phyloP scores from a whole-genome alignment of 2,329 filamentous ascomycete genomes.

The Bimuria novae-zelandiae region DNA sequence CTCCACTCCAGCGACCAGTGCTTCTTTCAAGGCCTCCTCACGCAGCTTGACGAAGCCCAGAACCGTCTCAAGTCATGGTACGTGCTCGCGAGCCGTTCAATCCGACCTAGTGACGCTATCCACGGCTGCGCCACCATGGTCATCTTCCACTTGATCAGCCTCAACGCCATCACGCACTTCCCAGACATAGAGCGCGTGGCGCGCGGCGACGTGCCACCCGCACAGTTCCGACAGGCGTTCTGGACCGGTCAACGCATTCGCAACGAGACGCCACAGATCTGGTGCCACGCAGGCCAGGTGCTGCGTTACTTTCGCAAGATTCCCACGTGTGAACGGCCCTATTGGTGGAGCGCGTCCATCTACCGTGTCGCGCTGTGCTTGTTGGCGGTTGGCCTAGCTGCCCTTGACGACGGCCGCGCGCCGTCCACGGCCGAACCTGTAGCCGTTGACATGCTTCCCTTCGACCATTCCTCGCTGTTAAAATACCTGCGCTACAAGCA shows the following conservation, averaged over 20 bases:
- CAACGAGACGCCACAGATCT: slow-evolving; percentile 46
- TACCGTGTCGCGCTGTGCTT: slow-evolving; percentile 61
- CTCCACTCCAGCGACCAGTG: slow-evolving; percentile 54
- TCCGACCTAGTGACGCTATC: slow-evolving; percentile 49
- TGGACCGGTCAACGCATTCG: slow-evolving; percentile 8
- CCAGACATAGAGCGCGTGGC: slow-evolving; percentile 67
- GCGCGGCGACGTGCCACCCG: slow-evolving; percentile 48
- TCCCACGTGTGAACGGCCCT: slow-evolving; percentile 60
- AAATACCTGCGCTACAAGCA: too few species aligned
- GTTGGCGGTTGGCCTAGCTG: too few species aligned
- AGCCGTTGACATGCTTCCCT: too few species aligned
- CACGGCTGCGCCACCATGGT: slow-evolving; percentile 64
- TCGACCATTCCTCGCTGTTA: too few species aligned
- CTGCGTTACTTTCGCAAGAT: slow-evolving; percentile 62
- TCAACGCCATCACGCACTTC: slow-evolving; percentile 69
- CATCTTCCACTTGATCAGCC: slow-evolving; percentile 68
- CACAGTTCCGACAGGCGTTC: slow-evolving; percentile 45
- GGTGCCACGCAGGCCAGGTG: slow-evolving; percentile 68
- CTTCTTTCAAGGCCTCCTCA: slow-evolving; percentile 57
- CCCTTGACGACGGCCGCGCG: too few species aligned
- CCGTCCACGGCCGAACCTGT: too few species aligned
- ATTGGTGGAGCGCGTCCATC: slow-evolving; percentile 69
- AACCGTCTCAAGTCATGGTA: slow-evolving; percentile 66
- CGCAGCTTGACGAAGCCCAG: slow-evolving; percentile 64
- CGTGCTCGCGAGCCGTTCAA: slow-evolving; percentile 54